These are phyloP conservation scores for Psilocybe cubensis DNA, from an alignment of 768 basidiomycete genomes.

Conservation along the genomic window DNA sequence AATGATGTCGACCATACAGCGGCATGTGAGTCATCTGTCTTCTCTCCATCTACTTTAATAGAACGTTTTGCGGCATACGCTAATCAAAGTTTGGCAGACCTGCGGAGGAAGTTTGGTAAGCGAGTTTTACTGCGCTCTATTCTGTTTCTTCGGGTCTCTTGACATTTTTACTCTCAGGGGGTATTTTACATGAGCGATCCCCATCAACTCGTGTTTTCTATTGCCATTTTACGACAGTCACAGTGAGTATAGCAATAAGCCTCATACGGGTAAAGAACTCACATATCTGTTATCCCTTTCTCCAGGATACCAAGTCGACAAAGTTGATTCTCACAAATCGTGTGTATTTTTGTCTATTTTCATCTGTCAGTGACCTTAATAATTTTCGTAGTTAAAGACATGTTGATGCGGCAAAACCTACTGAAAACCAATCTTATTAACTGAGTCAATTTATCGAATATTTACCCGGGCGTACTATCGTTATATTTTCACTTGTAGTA, in stretches of 20 bases:
- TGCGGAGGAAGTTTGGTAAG: slow-evolving; percentile 50
- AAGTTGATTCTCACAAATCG: slow-evolving; percentile 51
- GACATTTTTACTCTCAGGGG: slow-evolving; percentile 28
- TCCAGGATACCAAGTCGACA: slow-evolving; percentile 61
- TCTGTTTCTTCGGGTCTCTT: not conserved
- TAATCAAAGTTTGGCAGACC: slow-evolving; percentile 29
- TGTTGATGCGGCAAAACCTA: slow-evolving; percentile 48
- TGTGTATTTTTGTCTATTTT: slow-evolving; percentile 23
- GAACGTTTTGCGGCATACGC: slow-evolving; percentile 4
- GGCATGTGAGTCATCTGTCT: slow-evolving; percentile 52
- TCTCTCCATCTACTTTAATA: not conserved
- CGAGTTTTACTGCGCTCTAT: not conserved
- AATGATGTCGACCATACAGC: slow-evolving; percentile 74
- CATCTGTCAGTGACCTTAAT: not conserved
- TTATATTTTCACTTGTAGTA: not conserved
- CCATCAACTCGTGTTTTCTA: slow-evolving; percentile 55
- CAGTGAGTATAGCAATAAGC: slow-evolving; percentile 41
- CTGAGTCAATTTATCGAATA: slow-evolving; percentile 12
- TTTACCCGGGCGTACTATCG: not conserved
- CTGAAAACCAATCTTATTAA: slow-evolving; percentile 41
- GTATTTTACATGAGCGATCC: slow-evolving; percentile 47
- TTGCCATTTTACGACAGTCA: slow-evolving; percentile 70
- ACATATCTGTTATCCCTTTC: slow-evolving; percentile 1
- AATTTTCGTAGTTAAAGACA: slow-evolving; percentile 43
- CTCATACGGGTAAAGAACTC: slow-evolving; percentile 4